Conservation (phyloP, 805 yeast genomes). For the Candida jianshihensis region DNA sequence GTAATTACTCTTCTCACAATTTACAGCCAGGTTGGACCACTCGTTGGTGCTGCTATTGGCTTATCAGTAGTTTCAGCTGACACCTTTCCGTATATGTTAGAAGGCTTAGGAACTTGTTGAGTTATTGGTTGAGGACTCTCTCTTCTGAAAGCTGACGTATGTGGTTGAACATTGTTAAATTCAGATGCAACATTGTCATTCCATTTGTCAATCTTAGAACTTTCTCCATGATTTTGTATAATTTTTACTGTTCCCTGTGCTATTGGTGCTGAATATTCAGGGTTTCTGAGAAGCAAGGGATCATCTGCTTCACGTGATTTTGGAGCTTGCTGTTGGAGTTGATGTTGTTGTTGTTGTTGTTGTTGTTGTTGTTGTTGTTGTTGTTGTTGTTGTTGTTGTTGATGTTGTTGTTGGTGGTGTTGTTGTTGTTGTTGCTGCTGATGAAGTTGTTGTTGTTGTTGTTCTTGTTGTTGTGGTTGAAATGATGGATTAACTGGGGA, state of each 20-base stretch:
- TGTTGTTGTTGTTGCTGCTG: constrained; percentile 6
- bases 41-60: not conserved
- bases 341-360: constrained; percentile 1
- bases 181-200: too few relatives aligned
- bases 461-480: constrained; percentile 7
- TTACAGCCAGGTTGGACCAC: constrained; percentile 12
- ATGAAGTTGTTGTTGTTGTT: constrained; percentile 1
- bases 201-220: too few relatives aligned
- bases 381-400: constrained; percentile 19
- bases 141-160: too few relatives aligned
- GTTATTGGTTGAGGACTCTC: constrained; percentile 2
- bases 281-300: too few relatives aligned
- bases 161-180: too few relatives aligned
- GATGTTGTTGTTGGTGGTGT: constrained; percentile 10
- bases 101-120: constrained; percentile 13
- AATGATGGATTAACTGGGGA: constrained; percentile 3
- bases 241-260: too few relatives aligned
- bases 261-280: too few relatives aligned
- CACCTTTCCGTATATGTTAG: too few relatives aligned
- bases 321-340: constrained; percentile 1
- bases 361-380: constrained; percentile 11
- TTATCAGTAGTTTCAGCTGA: not conserved
- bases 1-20: too few relatives aligned
- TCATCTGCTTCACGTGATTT: too few relatives aligned
- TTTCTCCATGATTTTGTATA: too few relatives aligned